phyloP scores from a whole-genome alignment of 2,329 filamentous ascomycete genomes.

The Orbilia javanica region DNA sequence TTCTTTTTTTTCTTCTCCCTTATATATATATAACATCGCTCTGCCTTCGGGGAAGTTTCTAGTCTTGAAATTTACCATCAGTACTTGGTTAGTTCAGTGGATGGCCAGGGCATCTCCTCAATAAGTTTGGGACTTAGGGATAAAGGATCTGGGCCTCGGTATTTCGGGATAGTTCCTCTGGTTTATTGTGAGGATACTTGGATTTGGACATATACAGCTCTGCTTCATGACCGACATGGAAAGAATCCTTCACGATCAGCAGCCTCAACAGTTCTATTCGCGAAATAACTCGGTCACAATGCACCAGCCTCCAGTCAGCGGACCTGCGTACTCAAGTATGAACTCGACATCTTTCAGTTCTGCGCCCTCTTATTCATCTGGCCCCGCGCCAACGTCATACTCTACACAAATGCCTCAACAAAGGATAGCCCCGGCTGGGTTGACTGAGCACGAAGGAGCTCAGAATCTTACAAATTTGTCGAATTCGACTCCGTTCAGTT shows the following conservation, averaged over 20 bases:
- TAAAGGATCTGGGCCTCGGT: slow-evolving; percentile 45
- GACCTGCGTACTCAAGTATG: slow-evolving; percentile 45
- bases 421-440: slow-evolving; percentile 50
- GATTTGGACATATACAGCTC: slow-evolving; percentile 16
- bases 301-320: slow-evolving; percentile 52
- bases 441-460: slow-evolving; percentile 50
- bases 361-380: slow-evolving; percentile 42
- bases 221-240: slow-evolving; percentile 54
- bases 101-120: slow-evolving; percentile 44
- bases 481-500: slow-evolving; percentile 54
- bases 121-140: slow-evolving; percentile 24
- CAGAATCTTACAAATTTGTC: slow-evolving; percentile 52
- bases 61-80: background rate
- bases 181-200: slow-evolving; percentile 30
- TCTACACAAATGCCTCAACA: slow-evolving; percentile 53
- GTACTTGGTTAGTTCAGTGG: slow-evolving; percentile 2
- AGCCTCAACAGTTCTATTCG: slow-evolving; percentile 52
- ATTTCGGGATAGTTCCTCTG: slow-evolving; percentile 52
- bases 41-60: background rate
- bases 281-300: slow-evolving; percentile 51
- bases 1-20: too few relatives aligned
- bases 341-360: slow-evolving; percentile 57
- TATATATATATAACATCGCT: background rate
- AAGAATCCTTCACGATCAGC: slow-evolving; percentile 57
- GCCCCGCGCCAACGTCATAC: slow-evolving; percentile 54